Evolutionary conservation across 345 rosid species (phyloP).

Genomic region (Acer campestre): DNA sequence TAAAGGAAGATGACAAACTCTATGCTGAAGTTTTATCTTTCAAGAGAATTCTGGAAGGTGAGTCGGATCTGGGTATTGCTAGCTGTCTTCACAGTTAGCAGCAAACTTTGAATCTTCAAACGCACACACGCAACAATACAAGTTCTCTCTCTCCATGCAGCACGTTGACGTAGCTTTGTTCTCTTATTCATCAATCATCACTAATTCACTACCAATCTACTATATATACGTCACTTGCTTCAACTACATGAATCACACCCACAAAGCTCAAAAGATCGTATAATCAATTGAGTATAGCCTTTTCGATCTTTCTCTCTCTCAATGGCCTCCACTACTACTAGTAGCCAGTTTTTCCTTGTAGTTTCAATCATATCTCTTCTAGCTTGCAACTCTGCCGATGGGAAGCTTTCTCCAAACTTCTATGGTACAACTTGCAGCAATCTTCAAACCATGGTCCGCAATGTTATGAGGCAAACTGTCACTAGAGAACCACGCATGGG

Average conservation of each 20-base stretch:
- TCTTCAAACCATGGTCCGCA: conserved; percentile 31
- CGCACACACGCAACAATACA: neutral
- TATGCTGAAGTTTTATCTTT: no score
- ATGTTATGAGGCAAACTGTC: conserved; percentile 34
- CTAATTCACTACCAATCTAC: neutral
- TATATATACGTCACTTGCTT: neutral
- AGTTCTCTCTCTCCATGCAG: neutral
- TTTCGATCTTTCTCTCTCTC: no score
- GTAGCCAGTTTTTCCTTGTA: neutral
- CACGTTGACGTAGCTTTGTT: neutral
- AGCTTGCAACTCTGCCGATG: conserved; percentile 10
- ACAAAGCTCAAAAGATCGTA: neutral
- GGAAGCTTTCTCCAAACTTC: conserved; percentile 41
- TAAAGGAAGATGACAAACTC: no score
- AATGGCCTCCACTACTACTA: conserved; percentile 7
- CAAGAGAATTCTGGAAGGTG: no score
- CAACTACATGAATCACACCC: neutral
- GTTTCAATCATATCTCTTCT: neutral
- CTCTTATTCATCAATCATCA: no score
- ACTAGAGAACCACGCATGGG: conserved; percentile 34
- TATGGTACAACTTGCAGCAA: conserved; percentile 39
- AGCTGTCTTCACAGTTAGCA: neutral
- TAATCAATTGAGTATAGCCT: no score
- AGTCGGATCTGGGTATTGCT: no score
- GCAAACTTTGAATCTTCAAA: neutral